phyloP scores from a whole-genome alignment of 2,329 filamentous ascomycete genomes.

The Talaromyces verruculosus region DNA sequence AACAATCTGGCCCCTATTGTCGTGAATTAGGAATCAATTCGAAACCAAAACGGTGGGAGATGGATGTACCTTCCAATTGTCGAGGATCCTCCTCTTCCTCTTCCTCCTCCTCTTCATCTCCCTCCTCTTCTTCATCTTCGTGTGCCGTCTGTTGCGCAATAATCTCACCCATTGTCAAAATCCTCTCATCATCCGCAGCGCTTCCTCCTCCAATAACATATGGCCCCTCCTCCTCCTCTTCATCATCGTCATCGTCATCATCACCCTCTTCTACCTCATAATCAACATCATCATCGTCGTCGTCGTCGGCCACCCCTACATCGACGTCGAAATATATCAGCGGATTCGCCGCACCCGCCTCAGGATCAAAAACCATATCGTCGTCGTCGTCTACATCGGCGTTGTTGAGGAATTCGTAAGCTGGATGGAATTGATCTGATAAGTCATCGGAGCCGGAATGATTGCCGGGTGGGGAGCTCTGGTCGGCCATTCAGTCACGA shows the following conservation, averaged over 20 bases:
- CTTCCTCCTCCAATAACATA: neutral
- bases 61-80: constrained; percentile 16
- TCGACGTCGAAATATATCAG: constrained; percentile 38
- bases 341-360: constrained; percentile 41
- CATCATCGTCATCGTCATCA: constrained; percentile 33
- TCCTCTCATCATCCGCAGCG: neutral
- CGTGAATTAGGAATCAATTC: constrained; percentile 8
- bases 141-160: neutral
- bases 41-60: neutral
- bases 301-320: constrained; percentile 39
- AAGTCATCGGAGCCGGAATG: constrained; percentile 27
- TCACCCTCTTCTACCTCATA: constrained; percentile 37
- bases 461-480: constrained; percentile 29
- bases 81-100: constrained; percentile 22
- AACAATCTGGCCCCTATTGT: constrained; percentile 48
- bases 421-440: constrained; percentile 36
- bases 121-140: constrained; percentile 22
- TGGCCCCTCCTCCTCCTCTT: constrained; percentile 6
- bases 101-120: neutral
- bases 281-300: constrained; percentile 31
- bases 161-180: neutral
- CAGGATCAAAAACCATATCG: constrained; percentile 54
- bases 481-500: constrained; percentile 31
- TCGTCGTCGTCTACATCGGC: constrained; percentile 35
- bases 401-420: constrained; percentile 40